Evolutionary conservation across 768 basidiomycete species (phyloP), one percentile per base, ranked within the genome.

Genomic region (Filobasidium wieringae): DNA sequence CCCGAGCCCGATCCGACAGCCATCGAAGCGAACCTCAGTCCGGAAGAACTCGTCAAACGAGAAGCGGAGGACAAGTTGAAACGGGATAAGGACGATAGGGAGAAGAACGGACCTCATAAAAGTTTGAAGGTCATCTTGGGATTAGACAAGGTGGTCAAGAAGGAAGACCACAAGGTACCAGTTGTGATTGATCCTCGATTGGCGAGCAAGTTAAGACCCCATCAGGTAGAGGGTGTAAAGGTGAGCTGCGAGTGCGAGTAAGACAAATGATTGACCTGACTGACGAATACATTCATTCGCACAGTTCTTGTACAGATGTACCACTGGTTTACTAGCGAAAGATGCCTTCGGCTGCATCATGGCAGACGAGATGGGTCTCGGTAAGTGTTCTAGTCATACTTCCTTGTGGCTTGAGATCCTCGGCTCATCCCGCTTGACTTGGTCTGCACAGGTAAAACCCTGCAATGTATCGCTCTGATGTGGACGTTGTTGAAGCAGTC

Each of bases 331-430:
- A 83, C 74, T 92, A 56, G 87, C 86, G 34, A 85, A 88, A 43
- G 87, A 89, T 66, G 89, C 93, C 61, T 78, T 75, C 59, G 79
- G 79, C 57, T 97, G 93, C 68, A 99, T 99, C 72, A 96, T 99
- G 93, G 93, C 93, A 0, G 93, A 99, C 68, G 93, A 93, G 74
- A 99, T 99, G 93, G 93, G 93, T 66, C 81, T 97, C 14, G 93
- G 78, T 65, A 63, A 66, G 75, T 72, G 58, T 63, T 6, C 19
- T 59, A 1, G 7, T 31, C 26, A 9, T 7, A 1, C 31, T 45
- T 33, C 8, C 33, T 29, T n/a, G n/a, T n/a, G n/a, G n/a, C n/a
- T n/a, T n/a, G n/a, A n/a, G n/a, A n/a, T n/a, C 26, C 34, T 40
- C 29, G 33, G 53, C 15, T 39, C 37, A 22, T 31, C 19, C 33